phyloP scores from a whole-genome alignment of 2,329 filamentous ascomycete species.

The Ophiostoma populinum region DNA sequence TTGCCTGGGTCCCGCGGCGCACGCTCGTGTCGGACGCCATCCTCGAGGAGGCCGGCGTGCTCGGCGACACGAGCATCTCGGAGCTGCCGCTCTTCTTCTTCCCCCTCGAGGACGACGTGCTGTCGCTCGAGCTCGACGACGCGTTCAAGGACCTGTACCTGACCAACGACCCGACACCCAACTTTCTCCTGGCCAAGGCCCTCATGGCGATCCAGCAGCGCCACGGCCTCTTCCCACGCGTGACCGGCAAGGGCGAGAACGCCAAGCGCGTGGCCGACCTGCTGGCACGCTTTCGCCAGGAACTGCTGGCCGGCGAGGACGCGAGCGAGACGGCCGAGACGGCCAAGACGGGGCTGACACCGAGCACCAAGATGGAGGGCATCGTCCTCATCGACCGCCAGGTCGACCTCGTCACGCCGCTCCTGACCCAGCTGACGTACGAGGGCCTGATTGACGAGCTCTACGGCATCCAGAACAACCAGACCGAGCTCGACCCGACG shows the following conservation, averaged over 20 bases:
- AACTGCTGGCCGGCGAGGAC: slow-evolving; percentile 66
- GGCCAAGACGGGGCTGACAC: slow-evolving; percentile 51
- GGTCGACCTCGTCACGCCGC: slow-evolving; percentile 77
- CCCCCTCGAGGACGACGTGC: slow-evolving; percentile 73
- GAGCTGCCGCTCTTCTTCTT: slow-evolving; percentile 84
- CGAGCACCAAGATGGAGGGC: slow-evolving; percentile 76
- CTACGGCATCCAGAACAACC: slow-evolving; percentile 81
- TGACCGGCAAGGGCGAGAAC: slow-evolving; percentile 90
- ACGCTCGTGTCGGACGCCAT: slow-evolving; percentile 84
- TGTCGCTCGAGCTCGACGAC: slow-evolving; percentile 80
- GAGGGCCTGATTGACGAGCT: slow-evolving; percentile 91
- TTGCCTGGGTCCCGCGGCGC: slow-evolving; percentile 88
- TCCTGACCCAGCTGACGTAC: slow-evolving; percentile 91
- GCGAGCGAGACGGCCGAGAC: slow-evolving; percentile 43
- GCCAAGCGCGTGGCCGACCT: slow-evolving; percentile 78
- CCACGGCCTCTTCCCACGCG: slow-evolving; percentile 84
- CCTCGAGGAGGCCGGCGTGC: slow-evolving; percentile 78
- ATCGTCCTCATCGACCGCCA: slow-evolving; percentile 91
- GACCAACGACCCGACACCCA: slow-evolving; percentile 77
- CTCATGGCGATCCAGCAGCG: slow-evolving; percentile 87
- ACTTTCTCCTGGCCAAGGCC: slow-evolving; percentile 75
- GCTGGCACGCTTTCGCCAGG: slow-evolving; percentile 78
- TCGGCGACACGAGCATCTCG: slow-evolving; percentile 78
- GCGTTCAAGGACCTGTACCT: slow-evolving; percentile 79
- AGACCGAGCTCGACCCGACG: slow-evolving; percentile 80